Conservation (phyloP, 1,284 basidiomycete species). For the Golubevia pallescens region DNA sequence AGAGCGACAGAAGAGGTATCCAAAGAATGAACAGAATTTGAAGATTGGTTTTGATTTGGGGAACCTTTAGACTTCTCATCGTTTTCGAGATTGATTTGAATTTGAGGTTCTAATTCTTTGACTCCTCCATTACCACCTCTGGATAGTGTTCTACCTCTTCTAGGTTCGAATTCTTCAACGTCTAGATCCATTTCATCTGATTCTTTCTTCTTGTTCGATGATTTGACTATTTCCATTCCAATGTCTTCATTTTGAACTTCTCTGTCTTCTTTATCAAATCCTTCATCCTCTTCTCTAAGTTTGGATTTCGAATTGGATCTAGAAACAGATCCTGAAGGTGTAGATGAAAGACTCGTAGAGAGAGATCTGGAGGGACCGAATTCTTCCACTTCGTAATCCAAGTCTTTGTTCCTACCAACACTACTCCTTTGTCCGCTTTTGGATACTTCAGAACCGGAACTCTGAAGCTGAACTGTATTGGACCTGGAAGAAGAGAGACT, state of each 20-base stretch:
- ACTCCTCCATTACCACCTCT: neutral
- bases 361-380: neutral
- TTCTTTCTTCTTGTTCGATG: neutral
- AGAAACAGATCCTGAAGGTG: no score
- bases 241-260: neutral
- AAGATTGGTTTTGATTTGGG: neutral
- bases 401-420: neutral
- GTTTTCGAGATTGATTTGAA: neutral
- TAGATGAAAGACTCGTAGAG: no score
- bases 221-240: neutral
- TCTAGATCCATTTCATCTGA: neutral
- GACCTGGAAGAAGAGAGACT: no score
- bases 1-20: neutral
- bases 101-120: neutral
- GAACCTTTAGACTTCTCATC: neutral
- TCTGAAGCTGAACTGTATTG: no score
- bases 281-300: no score
- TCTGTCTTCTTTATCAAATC: neutral
- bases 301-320: no score
- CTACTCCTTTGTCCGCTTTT: no score
- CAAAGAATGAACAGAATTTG: neutral
- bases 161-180: neutral
- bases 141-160: neutral
- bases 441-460: no score
- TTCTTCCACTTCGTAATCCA: neutral